These are phyloP conservation scores for Alternaria consortialis DNA, from an alignment of 2,329 filamentous ascomycete genomes.

Conservation along the genomic window DNA sequence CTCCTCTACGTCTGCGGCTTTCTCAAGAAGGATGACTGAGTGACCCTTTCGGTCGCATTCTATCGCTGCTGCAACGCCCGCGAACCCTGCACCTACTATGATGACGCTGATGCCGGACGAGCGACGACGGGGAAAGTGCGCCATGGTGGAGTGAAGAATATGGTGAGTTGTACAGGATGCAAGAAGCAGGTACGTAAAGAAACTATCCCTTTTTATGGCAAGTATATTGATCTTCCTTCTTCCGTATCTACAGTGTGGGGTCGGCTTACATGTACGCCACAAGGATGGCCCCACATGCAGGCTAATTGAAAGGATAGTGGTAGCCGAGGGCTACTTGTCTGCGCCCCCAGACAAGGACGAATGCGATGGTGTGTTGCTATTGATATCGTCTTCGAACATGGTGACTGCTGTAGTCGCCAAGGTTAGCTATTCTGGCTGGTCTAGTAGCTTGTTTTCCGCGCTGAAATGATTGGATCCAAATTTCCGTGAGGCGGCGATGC, in stretches of 20 bases:
- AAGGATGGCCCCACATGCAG: constrained; percentile 13
- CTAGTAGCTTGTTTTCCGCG: background rate
- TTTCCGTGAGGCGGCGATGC: background rate
- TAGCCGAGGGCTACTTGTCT: background rate
- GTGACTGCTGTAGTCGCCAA: background rate
- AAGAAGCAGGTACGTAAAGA: background rate
- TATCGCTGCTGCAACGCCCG: constrained; percentile 69
- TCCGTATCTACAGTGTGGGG: constrained; percentile 7
- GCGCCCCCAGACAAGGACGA: background rate
- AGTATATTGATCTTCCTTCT: background rate
- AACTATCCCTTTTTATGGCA: background rate
- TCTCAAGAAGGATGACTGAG: constrained; percentile 64
- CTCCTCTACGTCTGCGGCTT: constrained; percentile 57
- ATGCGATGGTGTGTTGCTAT: too few species aligned
- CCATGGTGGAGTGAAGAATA: constrained; percentile 8
- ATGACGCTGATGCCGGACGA: constrained; percentile 51
- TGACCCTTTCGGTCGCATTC: constrained; percentile 70
- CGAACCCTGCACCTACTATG: constrained; percentile 63
- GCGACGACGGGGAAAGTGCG: constrained; percentile 28
- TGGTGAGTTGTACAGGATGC: background rate
- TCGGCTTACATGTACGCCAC: background rate
- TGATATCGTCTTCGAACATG: background rate
- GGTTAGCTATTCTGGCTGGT: background rate
- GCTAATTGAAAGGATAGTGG: background rate
- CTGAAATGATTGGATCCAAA: background rate